phyloP scores from a whole-genome alignment of 2,329 filamentous ascomycete genomes.

The Aspergillus neotritici region DNA sequence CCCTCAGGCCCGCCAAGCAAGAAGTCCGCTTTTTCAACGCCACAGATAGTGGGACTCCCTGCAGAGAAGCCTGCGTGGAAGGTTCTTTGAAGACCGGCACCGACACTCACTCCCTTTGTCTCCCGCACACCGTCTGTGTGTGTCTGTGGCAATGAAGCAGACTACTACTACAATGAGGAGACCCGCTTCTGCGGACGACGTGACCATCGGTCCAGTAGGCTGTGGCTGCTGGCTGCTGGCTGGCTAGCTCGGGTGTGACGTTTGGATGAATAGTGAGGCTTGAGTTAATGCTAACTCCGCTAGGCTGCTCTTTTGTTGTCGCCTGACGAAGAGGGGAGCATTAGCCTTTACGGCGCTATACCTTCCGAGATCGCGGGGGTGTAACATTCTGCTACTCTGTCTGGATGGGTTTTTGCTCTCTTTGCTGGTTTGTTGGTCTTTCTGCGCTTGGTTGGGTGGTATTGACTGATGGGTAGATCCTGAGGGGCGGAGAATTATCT shows the following conservation, averaged over 20 bases:
- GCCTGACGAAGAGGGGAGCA: slow-evolving; percentile 11
- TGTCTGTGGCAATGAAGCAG: slow-evolving; percentile 1
- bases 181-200: no score
- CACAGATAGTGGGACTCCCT: slow-evolving; percentile 18
- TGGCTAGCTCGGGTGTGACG: slow-evolving; percentile 11
- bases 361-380: slow-evolving; percentile 1
- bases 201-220: no score
- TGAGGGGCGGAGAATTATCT: no score
- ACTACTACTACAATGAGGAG: no score
- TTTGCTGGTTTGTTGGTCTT: background rate
- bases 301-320: slow-evolving; percentile 4
- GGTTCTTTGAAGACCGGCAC: slow-evolving; percentile 18
- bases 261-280: slow-evolving; percentile 10
- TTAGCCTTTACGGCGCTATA: slow-evolving; percentile 4
- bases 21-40: slow-evolving; percentile 10
- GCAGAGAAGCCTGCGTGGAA: slow-evolving; percentile 34
- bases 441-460: background rate
- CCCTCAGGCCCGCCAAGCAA: no score
- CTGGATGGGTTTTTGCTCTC: background rate
- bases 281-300: slow-evolving; percentile 5
- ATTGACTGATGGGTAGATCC: no score
- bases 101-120: slow-evolving; percentile 1
- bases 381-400: background rate
- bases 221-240: no score
- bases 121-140: slow-evolving; percentile 6